Percentiles rank a stretch among this genome's conserved stretches.
Conservation (phyloP, 257 asterid species). For the Gardenia jasminoides region DNA sequence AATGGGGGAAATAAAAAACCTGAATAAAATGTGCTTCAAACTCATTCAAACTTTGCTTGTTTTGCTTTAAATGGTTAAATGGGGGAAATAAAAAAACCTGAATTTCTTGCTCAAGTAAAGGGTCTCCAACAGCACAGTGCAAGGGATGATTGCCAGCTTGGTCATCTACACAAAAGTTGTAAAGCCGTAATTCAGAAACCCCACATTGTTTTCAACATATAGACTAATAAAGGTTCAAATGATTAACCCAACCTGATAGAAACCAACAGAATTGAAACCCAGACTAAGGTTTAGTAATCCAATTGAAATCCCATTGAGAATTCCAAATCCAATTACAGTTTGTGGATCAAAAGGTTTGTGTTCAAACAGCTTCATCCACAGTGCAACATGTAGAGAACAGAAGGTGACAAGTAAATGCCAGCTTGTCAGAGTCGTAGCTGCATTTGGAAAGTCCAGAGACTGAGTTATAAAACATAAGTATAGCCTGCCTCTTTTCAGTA, state of each 20-base stretch:
- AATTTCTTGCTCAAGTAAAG: slow-evolving; percentile 76
- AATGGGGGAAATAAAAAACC: too few species aligned
- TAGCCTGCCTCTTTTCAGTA: background rate
- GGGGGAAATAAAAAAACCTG: slow-evolving; percentile 45
- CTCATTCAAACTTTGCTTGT: background rate
- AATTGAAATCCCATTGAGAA: slow-evolving; percentile 82
- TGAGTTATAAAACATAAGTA: background rate
- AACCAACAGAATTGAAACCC: slow-evolving; percentile 92
- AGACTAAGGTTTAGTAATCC: slow-evolving; percentile 86
- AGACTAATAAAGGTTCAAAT: slow-evolving; percentile 13
- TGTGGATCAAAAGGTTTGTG: slow-evolving; percentile 75
- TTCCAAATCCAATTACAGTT: slow-evolving; percentile 75
- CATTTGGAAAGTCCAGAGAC: slow-evolving; percentile 19
- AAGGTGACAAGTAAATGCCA: slow-evolving; percentile 87
- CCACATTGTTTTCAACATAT: slow-evolving; percentile 1
- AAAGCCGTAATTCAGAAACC: slow-evolving; percentile 24
- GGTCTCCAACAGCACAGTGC: slow-evolving; percentile 85
- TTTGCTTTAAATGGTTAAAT: background rate
- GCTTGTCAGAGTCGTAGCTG: slow-evolving; percentile 93
- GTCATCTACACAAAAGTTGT: slow-evolving; percentile 57
- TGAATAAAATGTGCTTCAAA: slow-evolving; percentile 34
- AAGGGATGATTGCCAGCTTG: slow-evolving; percentile 91
- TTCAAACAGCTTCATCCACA: slow-evolving; percentile 71
- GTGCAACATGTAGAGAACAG: slow-evolving; percentile 81
- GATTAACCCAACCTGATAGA: slow-evolving; percentile 60